Conservation (phyloP, 352 stramenopile genomes). For the Phytophthora kernoviae region DNA sequence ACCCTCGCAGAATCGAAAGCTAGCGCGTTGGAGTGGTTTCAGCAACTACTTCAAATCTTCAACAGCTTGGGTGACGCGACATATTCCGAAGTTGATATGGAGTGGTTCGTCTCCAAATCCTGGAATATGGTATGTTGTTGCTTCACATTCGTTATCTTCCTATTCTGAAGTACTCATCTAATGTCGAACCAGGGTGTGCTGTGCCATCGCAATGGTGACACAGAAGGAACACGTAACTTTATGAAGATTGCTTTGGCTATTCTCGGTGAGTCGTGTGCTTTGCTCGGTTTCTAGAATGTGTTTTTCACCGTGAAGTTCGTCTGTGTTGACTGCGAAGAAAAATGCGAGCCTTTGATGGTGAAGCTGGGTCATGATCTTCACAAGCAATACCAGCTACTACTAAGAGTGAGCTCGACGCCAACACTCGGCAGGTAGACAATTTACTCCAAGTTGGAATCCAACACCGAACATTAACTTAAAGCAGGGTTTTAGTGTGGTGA, state of each 20-base stretch:
- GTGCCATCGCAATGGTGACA: conserved; percentile 37
- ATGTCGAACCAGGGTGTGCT: conserved; percentile 35
- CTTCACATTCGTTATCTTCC: neutral
- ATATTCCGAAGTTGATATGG: conserved; percentile 52
- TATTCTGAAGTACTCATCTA: no score
- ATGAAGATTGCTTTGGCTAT: conserved; percentile 49
- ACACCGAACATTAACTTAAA: conserved; percentile 1
- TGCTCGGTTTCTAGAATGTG: no score
- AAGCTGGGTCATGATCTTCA: conserved; percentile 43
- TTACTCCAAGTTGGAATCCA: conserved; percentile 1
- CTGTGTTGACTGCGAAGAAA: conserved; percentile 27
- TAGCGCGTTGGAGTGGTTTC: conserved; percentile 56
- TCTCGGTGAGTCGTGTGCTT: conserved; percentile 35
- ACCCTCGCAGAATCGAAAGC: conserved; percentile 51
- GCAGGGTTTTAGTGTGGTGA: no score
- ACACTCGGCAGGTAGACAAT: conserved; percentile 10
- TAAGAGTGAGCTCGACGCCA: conserved; percentile 19
- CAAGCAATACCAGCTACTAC: conserved; percentile 47
- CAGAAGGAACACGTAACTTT: conserved; percentile 40
- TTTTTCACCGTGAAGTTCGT: neutral
- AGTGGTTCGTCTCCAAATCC: conserved; percentile 77
- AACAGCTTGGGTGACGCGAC: conserved; percentile 51
- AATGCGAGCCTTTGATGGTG: conserved; percentile 29
- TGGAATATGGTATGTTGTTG: conserved; percentile 72
- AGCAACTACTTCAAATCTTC: conserved; percentile 65